Evolutionary conservation across 495 filamentous ascomycete species (phyloP), one percentile per base, ranked within the genome.

Genomic region (Lepidopterella palustris): DNA sequence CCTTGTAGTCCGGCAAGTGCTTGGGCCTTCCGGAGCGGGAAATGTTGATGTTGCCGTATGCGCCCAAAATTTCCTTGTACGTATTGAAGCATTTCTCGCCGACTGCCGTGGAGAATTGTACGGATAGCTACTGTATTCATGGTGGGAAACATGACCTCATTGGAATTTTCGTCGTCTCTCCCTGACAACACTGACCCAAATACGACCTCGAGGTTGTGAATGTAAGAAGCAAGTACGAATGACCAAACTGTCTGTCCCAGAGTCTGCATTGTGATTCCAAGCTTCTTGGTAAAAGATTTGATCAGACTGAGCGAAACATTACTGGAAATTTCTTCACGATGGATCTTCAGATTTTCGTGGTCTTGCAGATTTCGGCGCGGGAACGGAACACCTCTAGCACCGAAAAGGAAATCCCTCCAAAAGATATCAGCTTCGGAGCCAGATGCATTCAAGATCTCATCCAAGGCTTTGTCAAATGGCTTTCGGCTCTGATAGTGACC

Each of bases 111-210:
- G 10, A 89, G 65, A 4, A 88, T 72, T 11, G 78, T 74, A 11
- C 88, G 75, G 1, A 89, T 72, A 0, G 82, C 78, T 0, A 90
- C 80, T 0, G 88, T 90, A 62, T 88, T 90, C 86, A 90, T 90
- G 4, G 84, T 83, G 6, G 88, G 88, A 63, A 90, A 90, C 64
- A 87, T 73, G n/a, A 87, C 67, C 18, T 78, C 69, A 26, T 81
- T 75, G 5, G 82, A 76, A 18, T 76, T 72, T 23, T 84, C 81
- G 3, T 75, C 77, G 56, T 86, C 82, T 26, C 88, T 76, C 15
- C 88, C 87, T 3, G 87, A 86, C 11, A 90, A 74, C 10, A 90
- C 84, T 0, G 84, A 80, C 11, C 88, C 88, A 60, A 88, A 90
- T 0, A 79, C 76, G 13, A 89, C 79, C 54, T 90, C 88, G 0